Evolutionary conservation across 192 early-diverging fungal genomes (phyloP), one percentile per base, ranked within the genome.

Genomic region (Podila minutissima): DNA sequence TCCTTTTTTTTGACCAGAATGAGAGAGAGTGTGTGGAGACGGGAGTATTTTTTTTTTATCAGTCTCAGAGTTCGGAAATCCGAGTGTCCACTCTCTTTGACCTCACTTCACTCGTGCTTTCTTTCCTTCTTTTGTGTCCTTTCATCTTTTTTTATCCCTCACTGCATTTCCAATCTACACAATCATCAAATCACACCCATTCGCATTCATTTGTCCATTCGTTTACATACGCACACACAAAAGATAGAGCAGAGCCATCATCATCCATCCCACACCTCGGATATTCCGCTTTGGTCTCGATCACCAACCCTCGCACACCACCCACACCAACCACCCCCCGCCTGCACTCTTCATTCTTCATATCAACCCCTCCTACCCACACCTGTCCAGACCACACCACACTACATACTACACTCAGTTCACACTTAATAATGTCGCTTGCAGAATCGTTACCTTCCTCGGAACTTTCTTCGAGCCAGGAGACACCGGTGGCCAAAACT

Each of bases 351-450:
- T n/a, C 12, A 35, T 46, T 26, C 60, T 17, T 35, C 10, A 32
- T 31, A 35, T 67, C 65, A 12, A 28, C 46, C 17, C 46, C 38
- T 7, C 5, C 1, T 29, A 29, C 29, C 29, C 19, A 11, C 20
- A 24, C 12, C 38, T 7, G 26, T 29, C 38, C 13, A 49, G 19
- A 66, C 49, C 2, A 46, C 41, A 46, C 41, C 12, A 46, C 7
- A 17, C 41, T 15, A 46, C 13, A 17, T 13, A 46, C 41, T 46
- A 46, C 7, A 17, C 41, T 15, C 3, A 46, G 1, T 46, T 46
- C 15, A 20, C 38, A 66, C 48, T 22, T 53, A 31, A 57, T 37
- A 57, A 69, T 69, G 57, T 69, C 67, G 33, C 67, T 69, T 32
- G 57, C 57, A 31, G 67, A 69, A 22, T 20, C n/a, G 8, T 8